phyloP scores from a whole-genome alignment of 176 grass and related monocot genomes.

The Triticum dicoccoides region DNA sequence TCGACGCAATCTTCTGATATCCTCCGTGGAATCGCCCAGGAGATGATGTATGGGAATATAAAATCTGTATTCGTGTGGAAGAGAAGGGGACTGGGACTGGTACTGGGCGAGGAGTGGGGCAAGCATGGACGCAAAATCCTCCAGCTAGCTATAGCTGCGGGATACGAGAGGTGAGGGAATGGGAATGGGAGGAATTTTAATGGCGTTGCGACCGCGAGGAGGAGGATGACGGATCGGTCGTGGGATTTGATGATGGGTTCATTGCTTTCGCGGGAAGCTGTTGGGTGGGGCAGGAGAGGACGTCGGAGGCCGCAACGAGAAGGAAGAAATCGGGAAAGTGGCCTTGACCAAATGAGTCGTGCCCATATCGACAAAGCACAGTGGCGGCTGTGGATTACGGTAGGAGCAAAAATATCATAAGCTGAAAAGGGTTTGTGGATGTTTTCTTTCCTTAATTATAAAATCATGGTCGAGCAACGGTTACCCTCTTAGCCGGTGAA shows the following conservation, averaged over 20 bases:
- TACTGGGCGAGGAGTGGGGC: constrained; percentile 22
- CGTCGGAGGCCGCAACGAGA: no score
- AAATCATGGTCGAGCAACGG: no score
- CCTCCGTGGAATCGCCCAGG: background rate
- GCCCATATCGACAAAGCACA: no score
- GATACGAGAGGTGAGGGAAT: no score
- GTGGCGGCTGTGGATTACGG: no score
- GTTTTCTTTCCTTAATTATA: no score
- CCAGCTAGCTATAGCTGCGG: background rate
- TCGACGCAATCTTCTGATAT: background rate
- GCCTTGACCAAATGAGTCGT: no score
- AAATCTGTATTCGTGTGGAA: constrained; percentile 31
- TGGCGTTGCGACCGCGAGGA: background rate
- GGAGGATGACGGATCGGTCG: background rate
- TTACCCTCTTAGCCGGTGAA: no score
- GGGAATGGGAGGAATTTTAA: background rate
- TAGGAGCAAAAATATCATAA: no score
- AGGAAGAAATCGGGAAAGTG: no score
- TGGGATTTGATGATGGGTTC: background rate
- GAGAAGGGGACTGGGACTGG: background rate
- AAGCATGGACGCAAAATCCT: constrained; percentile 35
- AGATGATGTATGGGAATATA: background rate
- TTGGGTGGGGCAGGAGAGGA: background rate
- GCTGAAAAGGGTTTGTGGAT: no score
- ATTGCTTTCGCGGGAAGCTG: background rate